Evolutionary conservation across 1,284 basidiomycete genomes (phyloP), one percentile per base, ranked within the genome.

Genomic region (Boletellus deceptivus): DNA sequence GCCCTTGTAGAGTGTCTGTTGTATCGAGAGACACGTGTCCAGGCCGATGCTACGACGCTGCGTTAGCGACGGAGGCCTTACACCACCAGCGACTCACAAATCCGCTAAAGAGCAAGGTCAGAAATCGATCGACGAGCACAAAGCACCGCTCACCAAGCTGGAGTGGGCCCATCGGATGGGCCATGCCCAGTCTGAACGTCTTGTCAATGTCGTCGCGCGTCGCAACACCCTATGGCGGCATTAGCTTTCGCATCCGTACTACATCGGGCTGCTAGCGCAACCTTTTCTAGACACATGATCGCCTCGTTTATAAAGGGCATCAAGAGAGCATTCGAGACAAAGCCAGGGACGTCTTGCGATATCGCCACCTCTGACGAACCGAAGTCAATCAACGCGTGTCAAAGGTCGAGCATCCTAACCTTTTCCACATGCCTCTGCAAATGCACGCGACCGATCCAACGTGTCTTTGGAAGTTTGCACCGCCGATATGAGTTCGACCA

Each of bases 281-380:
- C 89, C 76, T 86, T 89, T 71, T 97, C 94, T 4, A 97, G 77
- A 56, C 87, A 86, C 82, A 96, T 90, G 59, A 98, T 91, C 1
- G 95, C 94, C 77, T 91, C 89, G 60, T 95, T 95, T 62, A 95
- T 88, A 68, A 92, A 94, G 1, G 92, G 93, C 89, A 95, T 93
- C 37, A 95, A 72, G 17, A 95, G 77, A 1, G 89, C 88, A 61
- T 93, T 93, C 0, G 89, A 87, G 20, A 93, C 87, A 65, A 93
- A 96, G 10, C 93, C 95, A 18, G 96, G 95, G 1, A 93, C 89
- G 63, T 96, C 93, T 62, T 89, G 82, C 1, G 92, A 93, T 7
- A 80, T 82, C 2, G 92, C 90, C 1, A 95, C 91, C 77, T 93
- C 92, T 90, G 66, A 48, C 51, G 18, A 8, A 6, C 20, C 20